Conservation (phyloP, 2,329 filamentous ascomycete genomes). For the Orbilia blumenaviensis region DNA sequence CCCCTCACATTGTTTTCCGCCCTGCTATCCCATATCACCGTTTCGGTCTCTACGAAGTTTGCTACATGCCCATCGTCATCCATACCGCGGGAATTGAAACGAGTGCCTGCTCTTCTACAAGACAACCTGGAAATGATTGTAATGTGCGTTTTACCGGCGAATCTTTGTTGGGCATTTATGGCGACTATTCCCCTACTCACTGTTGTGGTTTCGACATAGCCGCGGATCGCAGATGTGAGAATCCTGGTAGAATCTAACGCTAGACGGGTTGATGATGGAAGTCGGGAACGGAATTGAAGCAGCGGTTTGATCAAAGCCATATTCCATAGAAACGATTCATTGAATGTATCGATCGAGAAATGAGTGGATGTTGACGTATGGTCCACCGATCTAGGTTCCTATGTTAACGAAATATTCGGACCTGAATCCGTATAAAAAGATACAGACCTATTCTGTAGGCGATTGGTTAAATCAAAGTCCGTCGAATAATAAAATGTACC, state of each 20-base stretch:
- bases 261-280: conserved; percentile 77
- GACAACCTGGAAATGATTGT: conserved; percentile 92
- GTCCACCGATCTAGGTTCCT: conserved; percentile 71
- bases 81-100: conserved; percentile 96
- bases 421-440: background rate
- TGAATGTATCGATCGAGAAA: conserved; percentile 90
- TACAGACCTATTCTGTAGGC: conserved; percentile 81
- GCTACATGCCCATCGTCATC: conserved; percentile 97
- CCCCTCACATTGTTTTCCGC: conserved; percentile 42
- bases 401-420: background rate
- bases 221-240: conserved; percentile 90
- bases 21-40: conserved; percentile 77
- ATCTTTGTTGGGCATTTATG: conserved; percentile 51
- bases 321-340: conserved; percentile 95
- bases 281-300: conserved; percentile 83
- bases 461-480: conserved; percentile 96
- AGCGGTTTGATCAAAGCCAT: conserved; percentile 97
- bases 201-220: conserved; percentile 86
- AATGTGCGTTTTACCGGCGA: conserved; percentile 75
- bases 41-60: conserved; percentile 99
- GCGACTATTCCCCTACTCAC: conserved; percentile 75
- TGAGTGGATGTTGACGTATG: conserved; percentile 66
- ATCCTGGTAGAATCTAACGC: conserved; percentile 87
- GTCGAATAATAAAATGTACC: conserved; percentile 98
- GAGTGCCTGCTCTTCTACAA: conserved; percentile 87